phyloP scores from a whole-genome alignment of 2,329 filamentous ascomycete genomes.

The Fusarium sp. region DNA sequence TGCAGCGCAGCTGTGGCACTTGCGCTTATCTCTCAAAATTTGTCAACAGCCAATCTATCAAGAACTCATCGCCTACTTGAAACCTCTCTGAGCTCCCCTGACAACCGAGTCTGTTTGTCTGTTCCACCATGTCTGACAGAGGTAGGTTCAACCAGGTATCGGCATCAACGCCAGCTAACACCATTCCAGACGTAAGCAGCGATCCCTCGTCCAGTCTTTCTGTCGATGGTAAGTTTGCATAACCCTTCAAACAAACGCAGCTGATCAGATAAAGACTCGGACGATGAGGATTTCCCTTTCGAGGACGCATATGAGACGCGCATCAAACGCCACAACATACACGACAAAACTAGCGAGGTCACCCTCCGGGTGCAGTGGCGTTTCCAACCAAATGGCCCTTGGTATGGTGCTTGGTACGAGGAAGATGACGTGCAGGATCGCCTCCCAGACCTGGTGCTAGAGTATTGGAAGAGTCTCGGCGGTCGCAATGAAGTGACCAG shows the following conservation, averaged over 20 bases:
- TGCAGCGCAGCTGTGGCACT: too few relatives aligned
- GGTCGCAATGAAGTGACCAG: constrained; percentile 4
- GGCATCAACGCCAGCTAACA: neutral
- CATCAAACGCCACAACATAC: constrained; percentile 8
- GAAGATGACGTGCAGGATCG: constrained; percentile 11
- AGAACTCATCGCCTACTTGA: too few relatives aligned
- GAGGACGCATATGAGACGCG: constrained; percentile 1
- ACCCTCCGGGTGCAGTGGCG: constrained; percentile 8
- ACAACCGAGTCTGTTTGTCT: too few relatives aligned
- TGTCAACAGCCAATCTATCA: too few relatives aligned
- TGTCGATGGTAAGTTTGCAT: neutral
- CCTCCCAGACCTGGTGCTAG: constrained; percentile 2
- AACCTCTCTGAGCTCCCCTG: too few relatives aligned
- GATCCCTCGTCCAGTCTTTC: neutral
- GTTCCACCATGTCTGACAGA: neutral
- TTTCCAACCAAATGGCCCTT: neutral
- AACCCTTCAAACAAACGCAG: neutral
- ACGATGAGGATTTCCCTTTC: constrained; percentile 16
- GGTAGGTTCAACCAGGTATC: neutral
- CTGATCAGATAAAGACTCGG: neutral
- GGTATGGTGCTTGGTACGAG: constrained; percentile 4
- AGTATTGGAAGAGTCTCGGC: constrained; percentile 13
- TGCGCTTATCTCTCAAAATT: too few relatives aligned
- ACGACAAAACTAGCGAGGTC: constrained; percentile 4
- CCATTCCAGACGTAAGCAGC: neutral